A percentile compares a stretch with the other conserved stretches of the same genome.
phyloP scores from a whole-genome alignment of 1,284 basidiomycete genomes.

The Schizopora paradoxa region DNA sequence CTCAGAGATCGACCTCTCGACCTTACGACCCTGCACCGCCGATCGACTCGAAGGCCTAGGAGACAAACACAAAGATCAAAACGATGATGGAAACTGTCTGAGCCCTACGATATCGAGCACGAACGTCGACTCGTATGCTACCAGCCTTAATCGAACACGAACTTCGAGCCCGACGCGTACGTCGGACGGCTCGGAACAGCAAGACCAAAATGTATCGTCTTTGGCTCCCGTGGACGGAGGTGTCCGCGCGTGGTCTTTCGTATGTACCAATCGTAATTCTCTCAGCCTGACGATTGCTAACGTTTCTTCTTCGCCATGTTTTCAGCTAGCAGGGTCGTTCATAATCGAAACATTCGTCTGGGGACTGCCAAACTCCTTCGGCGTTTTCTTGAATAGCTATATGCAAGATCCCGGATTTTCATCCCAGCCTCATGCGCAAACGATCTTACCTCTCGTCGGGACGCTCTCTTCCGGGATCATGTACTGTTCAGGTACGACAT shows the following conservation, averaged over 20 bases:
- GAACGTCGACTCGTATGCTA: too few species aligned
- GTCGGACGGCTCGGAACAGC: too few species aligned
- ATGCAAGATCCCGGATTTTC: slow-evolving; percentile 26
- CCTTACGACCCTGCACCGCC: too few species aligned
- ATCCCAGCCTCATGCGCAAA: slow-evolving; percentile 24
- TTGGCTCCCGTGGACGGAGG: slow-evolving; percentile 30
- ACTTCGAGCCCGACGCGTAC: too few species aligned
- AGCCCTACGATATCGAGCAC: too few species aligned
- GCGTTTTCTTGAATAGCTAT: slow-evolving; percentile 32
- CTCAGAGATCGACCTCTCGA: too few species aligned
- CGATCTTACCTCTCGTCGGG: slow-evolving; percentile 32
- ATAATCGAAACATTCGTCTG: slow-evolving; percentile 35
- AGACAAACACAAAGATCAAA: too few species aligned
- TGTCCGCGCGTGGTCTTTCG: slow-evolving; percentile 31
- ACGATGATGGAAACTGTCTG: too few species aligned
- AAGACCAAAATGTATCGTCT: slow-evolving; percentile 21
- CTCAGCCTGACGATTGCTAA: neutral
- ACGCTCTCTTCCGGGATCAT: slow-evolving; percentile 31
- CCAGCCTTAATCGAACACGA: too few species aligned
- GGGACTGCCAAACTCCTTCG: slow-evolving; percentile 34
- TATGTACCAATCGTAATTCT: slow-evolving; percentile 15
- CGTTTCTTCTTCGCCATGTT: slow-evolving; percentile 5
- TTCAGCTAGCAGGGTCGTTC: slow-evolving; percentile 31
- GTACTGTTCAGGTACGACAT: slow-evolving; percentile 30
- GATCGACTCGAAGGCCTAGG: too few species aligned